A percentile compares a stretch with the other conserved stretches of the same genome.
phyloP scores from a whole-genome alignment of 306 rosid genomes.

The Trifolium dubium region DNA sequence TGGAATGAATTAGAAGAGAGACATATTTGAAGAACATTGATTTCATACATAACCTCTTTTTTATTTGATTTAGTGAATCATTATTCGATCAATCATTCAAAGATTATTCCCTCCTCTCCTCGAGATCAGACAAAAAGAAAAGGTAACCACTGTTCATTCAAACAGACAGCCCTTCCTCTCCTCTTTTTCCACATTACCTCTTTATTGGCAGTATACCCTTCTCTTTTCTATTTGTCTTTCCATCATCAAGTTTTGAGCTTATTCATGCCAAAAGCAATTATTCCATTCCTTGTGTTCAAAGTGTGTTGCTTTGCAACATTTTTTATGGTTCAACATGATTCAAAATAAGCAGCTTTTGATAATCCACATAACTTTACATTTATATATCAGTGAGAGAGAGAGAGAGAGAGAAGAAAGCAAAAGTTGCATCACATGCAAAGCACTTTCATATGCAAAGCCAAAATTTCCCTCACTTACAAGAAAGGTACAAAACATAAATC shows the following conservation, averaged over 20 bases:
- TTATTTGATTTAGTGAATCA: slow-evolving; percentile 41
- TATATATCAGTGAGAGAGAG: slow-evolving; percentile 35
- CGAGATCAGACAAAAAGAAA: slow-evolving; percentile 50
- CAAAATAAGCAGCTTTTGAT: slow-evolving; percentile 61
- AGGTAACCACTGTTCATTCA: slow-evolving; percentile 45
- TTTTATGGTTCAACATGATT: slow-evolving; percentile 51
- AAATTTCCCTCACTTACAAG: slow-evolving; percentile 91
- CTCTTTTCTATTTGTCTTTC: slow-evolving; percentile 45
- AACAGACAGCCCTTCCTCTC: slow-evolving; percentile 61
- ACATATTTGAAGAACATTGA: slow-evolving; percentile 27
- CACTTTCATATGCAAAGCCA: slow-evolving; percentile 72
- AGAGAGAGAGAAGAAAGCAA: slow-evolving; percentile 35
- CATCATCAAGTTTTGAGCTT: slow-evolving; percentile 51
- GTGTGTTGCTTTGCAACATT: slow-evolving; percentile 38
- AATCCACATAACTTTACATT: slow-evolving; percentile 57
- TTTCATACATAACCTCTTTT: slow-evolving; percentile 33
- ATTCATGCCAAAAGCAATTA: slow-evolving; percentile 67
- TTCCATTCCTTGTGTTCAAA: slow-evolving; percentile 60
- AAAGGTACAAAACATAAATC: slow-evolving; percentile 74
- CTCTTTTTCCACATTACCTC: slow-evolving; percentile 47
- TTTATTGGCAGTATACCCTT: slow-evolving; percentile 52
- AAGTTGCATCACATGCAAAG: slow-evolving; percentile 57
- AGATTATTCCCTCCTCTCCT: slow-evolving; percentile 49
- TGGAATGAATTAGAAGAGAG: slow-evolving; percentile 31
- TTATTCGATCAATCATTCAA: slow-evolving; percentile 60